Evolutionary conservation across 805 yeast species (phyloP).

Genomic region (Saccharomycopsis sp.): DNA sequence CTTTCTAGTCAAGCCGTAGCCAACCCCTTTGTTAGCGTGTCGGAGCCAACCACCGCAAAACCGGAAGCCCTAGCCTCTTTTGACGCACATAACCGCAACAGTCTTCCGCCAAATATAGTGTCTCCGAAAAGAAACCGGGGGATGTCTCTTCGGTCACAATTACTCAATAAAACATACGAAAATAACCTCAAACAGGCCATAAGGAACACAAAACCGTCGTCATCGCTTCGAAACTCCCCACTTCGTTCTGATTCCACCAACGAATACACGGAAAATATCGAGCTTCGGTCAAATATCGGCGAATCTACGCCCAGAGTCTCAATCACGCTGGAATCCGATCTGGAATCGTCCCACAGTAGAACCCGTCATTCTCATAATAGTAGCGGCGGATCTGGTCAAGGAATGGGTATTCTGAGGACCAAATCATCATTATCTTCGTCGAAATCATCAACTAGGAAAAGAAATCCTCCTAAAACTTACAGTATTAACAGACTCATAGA

Average conservation of each 20-base stretch:
- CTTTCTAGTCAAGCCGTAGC: no score
- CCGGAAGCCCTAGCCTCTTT: neutral
- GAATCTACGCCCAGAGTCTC: neutral
- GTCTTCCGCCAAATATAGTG: slow-evolving; percentile 1
- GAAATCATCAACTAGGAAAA: neutral
- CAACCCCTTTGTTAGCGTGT: neutral
- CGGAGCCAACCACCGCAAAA: neutral
- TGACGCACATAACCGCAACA: neutral
- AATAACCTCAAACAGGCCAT: slow-evolving; percentile 18
- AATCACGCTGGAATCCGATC: neutral
- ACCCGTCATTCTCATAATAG: no score
- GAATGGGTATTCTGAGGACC: neutral
- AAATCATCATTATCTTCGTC: neutral
- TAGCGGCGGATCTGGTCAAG: neutral
- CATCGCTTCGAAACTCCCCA: neutral
- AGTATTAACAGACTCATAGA: slow-evolving; percentile 18
- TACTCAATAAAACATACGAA: slow-evolving; percentile 17
- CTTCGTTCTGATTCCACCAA: neutral
- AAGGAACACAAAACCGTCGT: neutral
- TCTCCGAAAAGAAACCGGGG: slow-evolving; percentile 20
- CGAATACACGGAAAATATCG: slow-evolving; percentile 14
- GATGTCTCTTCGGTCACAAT: slow-evolving; percentile 18
- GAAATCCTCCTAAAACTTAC: slow-evolving; percentile 13
- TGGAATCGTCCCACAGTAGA: neutral
- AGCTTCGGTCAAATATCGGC: slow-evolving; percentile 1